Conservation (phyloP, 257 asterid species). For the Leptodermis oblonga region DNA sequence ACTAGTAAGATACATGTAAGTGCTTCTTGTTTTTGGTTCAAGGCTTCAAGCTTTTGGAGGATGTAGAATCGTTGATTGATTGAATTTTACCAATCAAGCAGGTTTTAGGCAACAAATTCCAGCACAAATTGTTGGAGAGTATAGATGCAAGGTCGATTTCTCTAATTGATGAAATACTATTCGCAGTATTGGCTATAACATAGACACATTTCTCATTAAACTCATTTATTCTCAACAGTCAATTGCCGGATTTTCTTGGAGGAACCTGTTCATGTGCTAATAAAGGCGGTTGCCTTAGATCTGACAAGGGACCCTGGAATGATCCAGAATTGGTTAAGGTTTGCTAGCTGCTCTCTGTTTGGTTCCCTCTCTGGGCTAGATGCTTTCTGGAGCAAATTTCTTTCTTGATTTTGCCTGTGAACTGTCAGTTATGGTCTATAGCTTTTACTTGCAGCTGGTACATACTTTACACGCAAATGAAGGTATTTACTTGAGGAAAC, state of each 20-base stretch:
- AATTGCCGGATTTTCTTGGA: conserved; percentile 95
- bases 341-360: conserved; percentile 15
- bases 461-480: conserved; percentile 54
- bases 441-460: conserved; percentile 70
- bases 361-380: neutral
- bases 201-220: conserved; percentile 4
- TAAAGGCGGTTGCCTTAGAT: conserved; percentile 87
- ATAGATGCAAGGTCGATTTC: conserved; percentile 64
- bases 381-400: neutral
- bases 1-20: conserved; percentile 81
- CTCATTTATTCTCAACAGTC: conserved; percentile 46
- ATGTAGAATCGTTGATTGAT: conserved; percentile 20
- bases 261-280: conserved; percentile 81
- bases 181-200: neutral
- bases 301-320: conserved; percentile 94
- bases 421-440: conserved; percentile 23
- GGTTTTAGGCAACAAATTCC: conserved; percentile 87
- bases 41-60: conserved; percentile 15
- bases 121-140: conserved; percentile 66
- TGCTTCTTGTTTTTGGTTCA: conserved; percentile 4
- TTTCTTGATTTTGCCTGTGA: neutral
- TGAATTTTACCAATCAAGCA: conserved; percentile 32
- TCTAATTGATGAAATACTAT: conserved; percentile 18
- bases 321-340: conserved; percentile 87
- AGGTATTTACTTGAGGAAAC: conserved; percentile 39